A percentile compares a stretch with the other conserved stretches of the same genome.
Evolutionary conservation across 805 yeast species (phyloP).

Genomic region (Naumovozyma castellii): DNA sequence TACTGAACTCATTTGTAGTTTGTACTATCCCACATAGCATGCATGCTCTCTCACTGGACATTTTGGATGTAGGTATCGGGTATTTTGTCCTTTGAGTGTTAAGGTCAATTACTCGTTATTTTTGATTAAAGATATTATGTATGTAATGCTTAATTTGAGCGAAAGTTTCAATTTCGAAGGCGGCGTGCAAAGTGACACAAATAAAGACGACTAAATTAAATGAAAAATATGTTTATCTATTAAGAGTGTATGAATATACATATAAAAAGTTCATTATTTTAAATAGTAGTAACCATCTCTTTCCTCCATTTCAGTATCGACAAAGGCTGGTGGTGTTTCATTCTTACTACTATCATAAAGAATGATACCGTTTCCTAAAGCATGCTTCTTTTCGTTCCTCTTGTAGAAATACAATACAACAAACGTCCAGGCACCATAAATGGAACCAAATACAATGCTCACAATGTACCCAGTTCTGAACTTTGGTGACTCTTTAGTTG

Average conservation of each 20-base stretch:
- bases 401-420: conserved; percentile 47
- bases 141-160: not conserved
- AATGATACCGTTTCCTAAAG: conserved; percentile 40
- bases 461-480: conserved; percentile 45
- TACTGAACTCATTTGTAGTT: conserved; percentile 66
- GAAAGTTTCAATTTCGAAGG: not conserved
- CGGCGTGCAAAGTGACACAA: conserved; percentile 1
- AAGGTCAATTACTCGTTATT: not conserved
- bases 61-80: conserved; percentile 2
- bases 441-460: conserved; percentile 39
- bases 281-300: conserved; percentile 24
- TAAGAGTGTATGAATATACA: no score
- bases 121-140: not conserved
- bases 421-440: conserved; percentile 41
- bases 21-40: conserved; percentile 94
- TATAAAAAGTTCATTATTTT: no score
- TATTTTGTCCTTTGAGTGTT: not conserved
- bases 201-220: no score
- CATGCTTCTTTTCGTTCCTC: conserved; percentile 39
- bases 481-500: conserved; percentile 49
- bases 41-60: conserved; percentile 72
- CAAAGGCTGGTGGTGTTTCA: conserved; percentile 19
- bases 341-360: conserved; percentile 34
- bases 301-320: conserved; percentile 20
- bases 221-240: no score